phyloP scores from a whole-genome alignment of 1,284 basidiomycete species.

The Moesziomyces parantarcticus region DNA sequence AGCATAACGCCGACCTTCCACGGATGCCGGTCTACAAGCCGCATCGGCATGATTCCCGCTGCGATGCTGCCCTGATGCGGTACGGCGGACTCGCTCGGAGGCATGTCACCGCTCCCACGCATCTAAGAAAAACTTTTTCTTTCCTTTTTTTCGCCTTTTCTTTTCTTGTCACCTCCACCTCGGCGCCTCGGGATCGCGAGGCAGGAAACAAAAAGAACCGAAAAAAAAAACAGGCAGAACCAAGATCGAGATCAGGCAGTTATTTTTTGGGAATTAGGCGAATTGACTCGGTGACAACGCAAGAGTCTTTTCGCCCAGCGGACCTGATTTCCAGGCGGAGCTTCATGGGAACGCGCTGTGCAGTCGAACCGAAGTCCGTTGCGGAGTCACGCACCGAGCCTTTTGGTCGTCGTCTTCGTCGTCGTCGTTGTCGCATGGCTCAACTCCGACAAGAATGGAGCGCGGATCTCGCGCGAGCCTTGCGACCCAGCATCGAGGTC shows the following conservation, averaged over 20 bases:
- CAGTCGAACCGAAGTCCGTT: not conserved
- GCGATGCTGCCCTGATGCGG: not conserved
- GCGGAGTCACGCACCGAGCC: not conserved
- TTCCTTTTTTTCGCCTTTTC: not conserved
- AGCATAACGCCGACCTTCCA: constrained; percentile 2
- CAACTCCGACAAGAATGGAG: not conserved
- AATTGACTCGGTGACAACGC: not conserved
- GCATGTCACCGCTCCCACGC: no score
- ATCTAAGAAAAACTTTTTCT: not conserved
- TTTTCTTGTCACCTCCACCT: not conserved
- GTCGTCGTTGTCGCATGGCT: no score
- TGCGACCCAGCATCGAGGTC: not conserved
- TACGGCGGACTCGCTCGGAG: no score
- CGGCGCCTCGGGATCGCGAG: not conserved
- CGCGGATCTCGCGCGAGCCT: not conserved
- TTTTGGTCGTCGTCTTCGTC: no score
- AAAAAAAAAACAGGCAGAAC: not conserved
- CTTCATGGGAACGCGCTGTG: not conserved
- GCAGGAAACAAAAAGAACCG: no score
- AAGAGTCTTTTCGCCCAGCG: not conserved
- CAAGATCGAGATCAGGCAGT: not conserved
- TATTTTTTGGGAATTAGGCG: not conserved
- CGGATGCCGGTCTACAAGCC: not conserved
- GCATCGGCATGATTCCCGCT: constrained; percentile 2
- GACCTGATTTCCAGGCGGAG: not conserved